Percentiles rank a stretch among this genome's conserved stretches.
Conservation (phyloP, 805 yeast species). For the Lipomyces chichibuensis region DNA sequence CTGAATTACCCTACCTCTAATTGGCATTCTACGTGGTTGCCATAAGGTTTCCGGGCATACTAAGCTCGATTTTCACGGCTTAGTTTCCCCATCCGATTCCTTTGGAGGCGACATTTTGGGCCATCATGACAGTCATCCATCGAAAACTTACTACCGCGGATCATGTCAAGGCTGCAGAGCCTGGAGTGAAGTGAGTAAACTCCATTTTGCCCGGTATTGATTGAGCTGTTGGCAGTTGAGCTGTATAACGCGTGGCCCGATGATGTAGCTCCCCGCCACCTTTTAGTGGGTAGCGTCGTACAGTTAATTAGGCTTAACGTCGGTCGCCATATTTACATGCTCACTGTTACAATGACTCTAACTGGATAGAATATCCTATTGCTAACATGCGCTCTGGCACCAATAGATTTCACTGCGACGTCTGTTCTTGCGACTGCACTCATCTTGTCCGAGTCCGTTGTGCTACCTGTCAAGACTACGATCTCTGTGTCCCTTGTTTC, state of each 20-base stretch:
- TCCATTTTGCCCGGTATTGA: neutral
- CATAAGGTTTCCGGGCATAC: too few relatives aligned
- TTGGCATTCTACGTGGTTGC: too few relatives aligned
- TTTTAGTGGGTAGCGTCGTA: neutral
- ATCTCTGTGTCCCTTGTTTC: slow-evolving; percentile 97
- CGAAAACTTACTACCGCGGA: slow-evolving; percentile 44
- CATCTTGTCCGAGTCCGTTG: slow-evolving; percentile 87
- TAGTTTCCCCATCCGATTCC: neutral
- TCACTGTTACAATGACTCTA: neutral
- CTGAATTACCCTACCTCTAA: neutral
- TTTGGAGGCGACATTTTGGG: neutral
- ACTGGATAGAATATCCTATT: neutral
- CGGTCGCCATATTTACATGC: neutral
- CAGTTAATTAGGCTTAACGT: neutral
- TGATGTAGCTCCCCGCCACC: neutral
- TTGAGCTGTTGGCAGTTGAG: neutral
- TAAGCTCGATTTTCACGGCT: neutral
- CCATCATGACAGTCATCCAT: slow-evolving; percentile 46
- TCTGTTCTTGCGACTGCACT: slow-evolving; percentile 95
- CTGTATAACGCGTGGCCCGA: neutral
- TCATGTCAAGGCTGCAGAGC: slow-evolving; percentile 44
- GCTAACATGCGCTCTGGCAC: neutral
- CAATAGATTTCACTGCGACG: slow-evolving; percentile 81
- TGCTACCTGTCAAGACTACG: slow-evolving; percentile 91
- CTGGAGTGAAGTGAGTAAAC: slow-evolving; percentile 46